A percentile compares a stretch with the other conserved stretches of the same genome.
These are phyloP conservation scores for Dendrocalamus latiflorus DNA, from an alignment of 202 grass and related monocot species.

Conservation along the genomic window DNA sequence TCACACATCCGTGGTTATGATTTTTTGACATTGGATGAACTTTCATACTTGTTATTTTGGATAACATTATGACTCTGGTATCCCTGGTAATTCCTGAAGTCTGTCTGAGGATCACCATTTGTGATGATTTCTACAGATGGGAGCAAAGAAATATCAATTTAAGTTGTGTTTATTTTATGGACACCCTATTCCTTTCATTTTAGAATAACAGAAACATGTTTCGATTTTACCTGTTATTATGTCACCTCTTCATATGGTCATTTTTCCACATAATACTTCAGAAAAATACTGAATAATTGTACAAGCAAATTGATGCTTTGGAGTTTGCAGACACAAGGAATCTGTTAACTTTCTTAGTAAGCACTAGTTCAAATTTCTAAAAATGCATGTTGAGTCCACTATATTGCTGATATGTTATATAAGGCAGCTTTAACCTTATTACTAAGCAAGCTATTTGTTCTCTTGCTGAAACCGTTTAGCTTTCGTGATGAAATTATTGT, in stretches of 20 bases:
- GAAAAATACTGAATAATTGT: not conserved
- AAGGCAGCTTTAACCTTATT: not conserved
- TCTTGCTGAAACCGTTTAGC: too few relatives aligned
- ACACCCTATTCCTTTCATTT: not conserved
- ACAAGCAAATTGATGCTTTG: not conserved
- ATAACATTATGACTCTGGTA: not conserved
- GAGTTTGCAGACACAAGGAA: conserved; percentile 10
- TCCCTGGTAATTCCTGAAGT: not conserved
- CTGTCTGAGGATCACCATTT: not conserved
- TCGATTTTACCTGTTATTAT: not conserved
- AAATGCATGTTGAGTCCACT: not conserved
- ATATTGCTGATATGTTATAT: not conserved
- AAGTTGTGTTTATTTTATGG: not conserved
- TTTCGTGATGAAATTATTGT: conserved; percentile 8
- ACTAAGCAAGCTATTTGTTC: conserved; percentile 1
- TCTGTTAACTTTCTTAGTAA: not conserved
- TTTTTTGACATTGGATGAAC: not conserved
- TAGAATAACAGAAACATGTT: not conserved
- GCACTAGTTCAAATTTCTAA: not conserved
- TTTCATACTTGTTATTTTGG: not conserved
- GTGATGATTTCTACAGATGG: not conserved
- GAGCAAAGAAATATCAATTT: not conserved
- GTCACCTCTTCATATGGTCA: not conserved
- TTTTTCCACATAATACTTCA: conserved; percentile 3
- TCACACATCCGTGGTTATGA: not conserved